Evolutionary conservation across 140 eudicot genomes (phyloP), one percentile per base, ranked within the genome.

Genomic region (Flaveria floridana): DNA sequence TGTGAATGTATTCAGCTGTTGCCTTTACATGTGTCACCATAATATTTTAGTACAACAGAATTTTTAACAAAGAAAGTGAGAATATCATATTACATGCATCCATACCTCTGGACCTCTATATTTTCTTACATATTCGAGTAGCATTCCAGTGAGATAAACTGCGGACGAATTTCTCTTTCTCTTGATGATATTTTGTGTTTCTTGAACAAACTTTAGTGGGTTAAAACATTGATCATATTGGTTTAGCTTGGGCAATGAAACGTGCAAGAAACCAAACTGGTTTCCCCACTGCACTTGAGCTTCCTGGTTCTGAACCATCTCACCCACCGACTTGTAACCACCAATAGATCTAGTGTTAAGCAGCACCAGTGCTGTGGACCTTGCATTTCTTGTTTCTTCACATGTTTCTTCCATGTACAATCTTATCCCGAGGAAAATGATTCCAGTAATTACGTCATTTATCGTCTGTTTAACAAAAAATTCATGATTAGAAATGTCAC

Each of bases 231-330:
- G 55, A 1, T 71, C 77, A 3, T 55, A 0, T 18, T 64, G 47
- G 42, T 65, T 47, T 61, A 88, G 15, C 41, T 85, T 76, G n/a
- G 97, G 97, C 28, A 91, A 6, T 0, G 91, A 68, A 1, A 85
- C 86, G 8, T 84, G 93, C 74, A 91, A 76, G 70, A 89, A 91
- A 7, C 89, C 87, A 26, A 91, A 87, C 48, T 90, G 88, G 71
- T 92, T 92, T 6, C 96, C 97, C 96, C 96, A 92, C 11, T 83
- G 87, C 71, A 70, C 69, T 21, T 79, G 79, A 11, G 85, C 79
- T 26, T 78, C 78, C 18, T 84, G 73, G 26, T 89, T 81, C 37
- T 81, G 83, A 21, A 84, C 34, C 97, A 91, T 91, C 70, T 89
- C 94, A 34, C 77, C 64, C 6, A 92, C 86, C 0, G 96, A 87